Evolutionary conservation across 441 rosid species (phyloP).

Genomic region (Corymbia calophylla): DNA sequence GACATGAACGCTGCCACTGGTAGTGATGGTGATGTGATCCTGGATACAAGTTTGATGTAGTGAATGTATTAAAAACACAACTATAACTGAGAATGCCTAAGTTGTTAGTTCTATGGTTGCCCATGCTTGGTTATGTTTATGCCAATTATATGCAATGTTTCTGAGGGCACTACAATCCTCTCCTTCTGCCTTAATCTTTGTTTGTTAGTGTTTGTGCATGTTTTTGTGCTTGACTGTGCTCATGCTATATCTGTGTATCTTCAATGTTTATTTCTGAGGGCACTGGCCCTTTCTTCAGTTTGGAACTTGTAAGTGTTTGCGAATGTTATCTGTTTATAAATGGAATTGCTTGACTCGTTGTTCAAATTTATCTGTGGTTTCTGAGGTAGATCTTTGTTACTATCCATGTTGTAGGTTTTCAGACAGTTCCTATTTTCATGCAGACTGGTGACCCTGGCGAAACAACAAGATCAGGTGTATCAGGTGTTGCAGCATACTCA

Average conservation of each 20-base stretch:
- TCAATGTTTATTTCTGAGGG: conserved; percentile 19
- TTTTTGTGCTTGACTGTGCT: neutral
- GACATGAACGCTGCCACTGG: neutral
- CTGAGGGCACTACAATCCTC: neutral
- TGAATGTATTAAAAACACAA: neutral
- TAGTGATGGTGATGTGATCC: neutral
- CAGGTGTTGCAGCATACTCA: conserved; percentile 29
- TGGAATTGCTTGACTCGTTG: conserved; percentile 4
- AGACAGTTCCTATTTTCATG: conserved; percentile 99
- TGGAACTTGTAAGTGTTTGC: neutral
- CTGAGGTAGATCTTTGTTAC: conserved; percentile 89
- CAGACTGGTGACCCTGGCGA: conserved; percentile 63
- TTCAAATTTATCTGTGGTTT: conserved; percentile 13
- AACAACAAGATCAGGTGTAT: conserved; percentile 33
- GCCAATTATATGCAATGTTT: neutral
- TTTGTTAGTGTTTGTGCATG: neutral
- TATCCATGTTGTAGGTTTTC: conserved; percentile 94
- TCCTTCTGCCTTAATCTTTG: neutral
- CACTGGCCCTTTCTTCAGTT: neutral
- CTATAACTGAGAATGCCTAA: neutral
- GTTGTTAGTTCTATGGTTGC: neutral
- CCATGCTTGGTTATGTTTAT: neutral
- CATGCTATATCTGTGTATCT: neutral
- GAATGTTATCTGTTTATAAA: neutral
- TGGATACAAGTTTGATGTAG: neutral